phyloP scores from a whole-genome alignment of 2,329 filamentous ascomycete genomes.

The Annulohypoxylon truncatum region DNA sequence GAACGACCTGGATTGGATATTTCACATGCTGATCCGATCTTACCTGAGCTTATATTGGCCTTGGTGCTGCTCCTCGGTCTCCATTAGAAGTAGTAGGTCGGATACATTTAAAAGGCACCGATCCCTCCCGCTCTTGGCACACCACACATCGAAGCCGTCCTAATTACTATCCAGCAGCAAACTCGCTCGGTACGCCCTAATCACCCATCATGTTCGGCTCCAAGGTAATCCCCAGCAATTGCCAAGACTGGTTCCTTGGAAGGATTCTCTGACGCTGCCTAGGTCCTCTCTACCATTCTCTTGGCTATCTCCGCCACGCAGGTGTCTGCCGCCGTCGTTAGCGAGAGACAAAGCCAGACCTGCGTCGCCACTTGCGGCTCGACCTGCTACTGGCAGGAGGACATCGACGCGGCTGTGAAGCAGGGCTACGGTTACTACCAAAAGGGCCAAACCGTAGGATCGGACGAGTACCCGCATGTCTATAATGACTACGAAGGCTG shows the following conservation, averaged over 20 bases:
- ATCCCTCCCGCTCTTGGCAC: neutral
- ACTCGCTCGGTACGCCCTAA: neutral
- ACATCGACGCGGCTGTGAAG: conserved; percentile 51
- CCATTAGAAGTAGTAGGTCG: conserved; percentile 22
- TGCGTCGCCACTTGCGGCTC: conserved; percentile 54
- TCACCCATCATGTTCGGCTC: conserved; percentile 38
- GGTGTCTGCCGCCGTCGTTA: conserved; percentile 38
- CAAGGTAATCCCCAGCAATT: conserved; percentile 25
- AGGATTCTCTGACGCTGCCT: neutral
- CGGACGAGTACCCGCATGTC: conserved; percentile 56
- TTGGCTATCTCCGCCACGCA: conserved; percentile 39
- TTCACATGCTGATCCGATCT: conserved; percentile 24
- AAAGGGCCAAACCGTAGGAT: conserved; percentile 39
- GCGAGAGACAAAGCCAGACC: conserved; percentile 21
- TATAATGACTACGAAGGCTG: conserved; percentile 57
- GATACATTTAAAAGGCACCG: neutral
- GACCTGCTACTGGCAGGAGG: conserved; percentile 52
- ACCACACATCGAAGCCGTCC: neutral
- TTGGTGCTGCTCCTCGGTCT: neutral
- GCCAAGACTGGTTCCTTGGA: neutral
- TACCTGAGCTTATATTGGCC: conserved; percentile 2
- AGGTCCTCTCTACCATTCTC: conserved; percentile 34
- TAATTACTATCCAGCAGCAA: neutral
- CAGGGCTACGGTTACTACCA: conserved; percentile 49
- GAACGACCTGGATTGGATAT: conserved; percentile 25